Conservation (phyloP, 192 early-diverging fungal species). For the Coemansia guatemalensis region DNA sequence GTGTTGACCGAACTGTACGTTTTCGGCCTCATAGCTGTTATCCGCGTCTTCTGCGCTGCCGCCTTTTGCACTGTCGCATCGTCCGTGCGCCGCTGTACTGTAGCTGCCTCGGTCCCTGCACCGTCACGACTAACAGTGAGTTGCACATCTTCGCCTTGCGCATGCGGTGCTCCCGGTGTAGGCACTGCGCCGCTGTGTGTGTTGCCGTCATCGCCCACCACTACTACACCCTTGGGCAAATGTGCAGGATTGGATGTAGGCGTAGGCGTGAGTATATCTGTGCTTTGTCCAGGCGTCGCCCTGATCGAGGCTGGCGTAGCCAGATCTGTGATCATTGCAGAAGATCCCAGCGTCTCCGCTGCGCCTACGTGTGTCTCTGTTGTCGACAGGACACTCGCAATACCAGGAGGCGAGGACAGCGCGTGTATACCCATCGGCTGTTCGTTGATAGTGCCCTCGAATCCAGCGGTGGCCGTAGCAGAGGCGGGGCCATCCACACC, state of each 20-base stretch:
- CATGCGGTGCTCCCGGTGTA: not conserved
- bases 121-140: not conserved
- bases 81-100: not conserved
- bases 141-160: not conserved
- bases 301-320: slow-evolving; percentile 43
- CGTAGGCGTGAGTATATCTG: slow-evolving; percentile 34
- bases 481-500: not conserved
- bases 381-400: slow-evolving; percentile 17
- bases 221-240: slow-evolving; percentile 1
- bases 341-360: slow-evolving; percentile 10
- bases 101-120: not conserved
- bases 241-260: slow-evolving; percentile 2
- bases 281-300: slow-evolving; percentile 40
- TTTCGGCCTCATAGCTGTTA: slow-evolving; percentile 13
- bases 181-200: not conserved
- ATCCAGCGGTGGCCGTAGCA: not conserved
- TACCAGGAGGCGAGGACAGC: slow-evolving; percentile 43
- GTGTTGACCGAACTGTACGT: slow-evolving; percentile 35
- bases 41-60: not conserved
- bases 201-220: not conserved
- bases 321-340: slow-evolving; percentile 18
- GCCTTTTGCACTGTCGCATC: slow-evolving; percentile 7
- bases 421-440: slow-evolving; percentile 3
- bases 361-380: slow-evolving; percentile 24
- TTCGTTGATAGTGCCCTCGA: not conserved